These are phyloP conservation scores for Moesziomyces aphidis DNA, from an alignment of 1,284 basidiomycete genomes.

Conservation along the genomic window DNA sequence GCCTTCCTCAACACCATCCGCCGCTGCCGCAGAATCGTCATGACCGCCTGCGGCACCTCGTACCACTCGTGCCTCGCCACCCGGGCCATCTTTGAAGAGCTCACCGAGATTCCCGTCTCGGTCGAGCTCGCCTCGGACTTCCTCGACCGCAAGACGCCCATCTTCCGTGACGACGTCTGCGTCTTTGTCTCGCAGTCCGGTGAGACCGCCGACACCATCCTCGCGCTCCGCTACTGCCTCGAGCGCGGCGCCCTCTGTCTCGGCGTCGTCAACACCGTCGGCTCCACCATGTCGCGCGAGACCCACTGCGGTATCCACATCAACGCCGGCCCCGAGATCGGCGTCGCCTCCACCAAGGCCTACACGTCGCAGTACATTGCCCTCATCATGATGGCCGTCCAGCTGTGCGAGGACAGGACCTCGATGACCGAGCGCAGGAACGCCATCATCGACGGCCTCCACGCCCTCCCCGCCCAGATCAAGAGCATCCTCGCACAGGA, in stretches of 20 bases:
- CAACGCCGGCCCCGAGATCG: constrained; percentile 98
- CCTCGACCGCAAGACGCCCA: constrained; percentile 97
- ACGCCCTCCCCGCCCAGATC: constrained; percentile 89
- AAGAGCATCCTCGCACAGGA: constrained; percentile 87
- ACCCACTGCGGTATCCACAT: constrained; percentile 99
- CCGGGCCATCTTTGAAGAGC: constrained; percentile 97
- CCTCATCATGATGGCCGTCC: constrained; percentile 96
- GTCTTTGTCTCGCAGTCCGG: constrained; percentile 98
- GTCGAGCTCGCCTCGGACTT: constrained; percentile 99
- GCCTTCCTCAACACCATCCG: constrained; percentile 96
- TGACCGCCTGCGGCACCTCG: constrained; percentile 96
- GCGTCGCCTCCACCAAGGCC: constrained; percentile 99
- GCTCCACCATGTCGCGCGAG: constrained; percentile 96
- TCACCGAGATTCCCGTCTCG: constrained; percentile 98
- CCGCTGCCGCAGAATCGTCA: constrained; percentile 92
- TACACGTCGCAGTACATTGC: constrained; percentile 99
- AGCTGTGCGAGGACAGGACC: constrained; percentile 95
- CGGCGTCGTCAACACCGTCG: constrained; percentile 98
- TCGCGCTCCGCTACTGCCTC: constrained; percentile 94
- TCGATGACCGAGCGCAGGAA: constrained; percentile 89
- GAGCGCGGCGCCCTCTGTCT: constrained; percentile 93
- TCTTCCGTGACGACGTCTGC: constrained; percentile 98
- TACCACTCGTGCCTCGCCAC: constrained; percentile 98
- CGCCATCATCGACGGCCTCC: constrained; percentile 93
- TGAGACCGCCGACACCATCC: constrained; percentile 97